Conservation (phyloP, 2,329 filamentous ascomycete genomes). For the Botrytis elliptica region DNA sequence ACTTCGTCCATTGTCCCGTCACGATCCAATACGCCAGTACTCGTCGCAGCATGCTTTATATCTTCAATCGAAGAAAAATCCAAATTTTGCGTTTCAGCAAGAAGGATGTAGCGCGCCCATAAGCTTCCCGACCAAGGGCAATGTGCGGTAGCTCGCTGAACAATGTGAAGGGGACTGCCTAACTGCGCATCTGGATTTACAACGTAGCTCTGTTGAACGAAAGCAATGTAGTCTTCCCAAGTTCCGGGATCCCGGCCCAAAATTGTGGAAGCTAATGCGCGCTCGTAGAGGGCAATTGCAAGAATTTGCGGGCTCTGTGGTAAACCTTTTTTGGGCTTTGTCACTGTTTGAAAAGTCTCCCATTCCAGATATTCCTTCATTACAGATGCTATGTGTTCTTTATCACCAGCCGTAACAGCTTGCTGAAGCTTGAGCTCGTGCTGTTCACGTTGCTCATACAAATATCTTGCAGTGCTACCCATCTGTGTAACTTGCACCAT, state of each 20-base stretch:
- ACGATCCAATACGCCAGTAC: slow-evolving; percentile 78
- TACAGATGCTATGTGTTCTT: slow-evolving; percentile 51
- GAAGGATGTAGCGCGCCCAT: slow-evolving; percentile 87
- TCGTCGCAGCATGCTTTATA: slow-evolving; percentile 90
- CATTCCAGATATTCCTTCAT: slow-evolving; percentile 76
- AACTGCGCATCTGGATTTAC: slow-evolving; percentile 41
- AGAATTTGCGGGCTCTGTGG: slow-evolving; percentile 49
- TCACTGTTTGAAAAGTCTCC: slow-evolving; percentile 67
- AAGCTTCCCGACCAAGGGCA: slow-evolving; percentile 90
- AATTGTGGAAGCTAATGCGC: slow-evolving; percentile 62
- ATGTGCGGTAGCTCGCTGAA: slow-evolving; percentile 81
- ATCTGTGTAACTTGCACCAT: slow-evolving; percentile 68
- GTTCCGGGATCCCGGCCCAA: slow-evolving; percentile 71
- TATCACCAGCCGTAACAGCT: slow-evolving; percentile 56
- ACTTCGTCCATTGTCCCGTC: slow-evolving; percentile 78
- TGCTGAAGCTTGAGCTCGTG: slow-evolving; percentile 66
- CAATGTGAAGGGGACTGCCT: slow-evolving; percentile 62
- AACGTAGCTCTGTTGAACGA: slow-evolving; percentile 31
- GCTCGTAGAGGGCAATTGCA: slow-evolving; percentile 69
- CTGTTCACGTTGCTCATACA: slow-evolving; percentile 63
- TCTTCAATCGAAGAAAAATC: slow-evolving; percentile 79
- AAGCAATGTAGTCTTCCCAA: slow-evolving; percentile 71
- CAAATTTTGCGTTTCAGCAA: slow-evolving; percentile 74
- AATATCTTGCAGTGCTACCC: slow-evolving; percentile 61
- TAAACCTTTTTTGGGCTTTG: slow-evolving; percentile 50